These are phyloP conservation scores for Sphaerulina vaccinii DNA, from an alignment of 2,329 filamentous ascomycete genomes.

Conservation along the genomic window DNA sequence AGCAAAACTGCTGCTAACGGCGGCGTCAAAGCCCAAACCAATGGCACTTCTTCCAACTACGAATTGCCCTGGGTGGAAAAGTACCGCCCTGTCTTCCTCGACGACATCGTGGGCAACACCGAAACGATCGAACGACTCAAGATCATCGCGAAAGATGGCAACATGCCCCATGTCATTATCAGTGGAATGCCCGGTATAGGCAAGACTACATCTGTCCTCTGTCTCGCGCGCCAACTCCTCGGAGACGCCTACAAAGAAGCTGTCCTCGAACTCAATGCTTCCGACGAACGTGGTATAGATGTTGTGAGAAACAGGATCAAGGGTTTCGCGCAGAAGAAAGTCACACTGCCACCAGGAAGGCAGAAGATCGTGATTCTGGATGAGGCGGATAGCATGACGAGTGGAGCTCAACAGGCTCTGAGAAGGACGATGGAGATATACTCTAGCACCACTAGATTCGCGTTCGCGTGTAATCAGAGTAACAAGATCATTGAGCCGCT, in stretches of 20 bases:
- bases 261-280: conserved; percentile 92
- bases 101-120: conserved; percentile 96
- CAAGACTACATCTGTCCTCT: conserved; percentile 94
- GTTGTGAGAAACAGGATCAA: conserved; percentile 97
- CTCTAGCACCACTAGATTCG: conserved; percentile 91
- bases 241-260: conserved; percentile 97
- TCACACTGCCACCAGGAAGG: conserved; percentile 82
- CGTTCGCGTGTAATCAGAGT: conserved; percentile 96
- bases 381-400: conserved; percentile 96
- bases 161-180: conserved; percentile 99
- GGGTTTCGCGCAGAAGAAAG: conserved; percentile 97
- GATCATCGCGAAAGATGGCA: conserved; percentile 97
- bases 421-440: conserved; percentile 99
- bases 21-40: conserved; percentile 43
- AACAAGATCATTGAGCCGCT: conserved; percentile 99
- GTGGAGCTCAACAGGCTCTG: conserved; percentile 90
- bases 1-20: conserved; percentile 49
- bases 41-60: conserved; percentile 53
- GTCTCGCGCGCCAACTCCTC: conserved; percentile 84
- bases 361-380: conserved; percentile 98
- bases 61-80: conserved; percentile 97
- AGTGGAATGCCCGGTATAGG: conserved; percentile 99
- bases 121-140: conserved; percentile 97
- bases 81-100: conserved; percentile 89
- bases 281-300: conserved; percentile 94